phyloP scores from a whole-genome alignment of 371 early-diverging fungal genomes.

The Thermomucor indicae-seudaticae region DNA sequence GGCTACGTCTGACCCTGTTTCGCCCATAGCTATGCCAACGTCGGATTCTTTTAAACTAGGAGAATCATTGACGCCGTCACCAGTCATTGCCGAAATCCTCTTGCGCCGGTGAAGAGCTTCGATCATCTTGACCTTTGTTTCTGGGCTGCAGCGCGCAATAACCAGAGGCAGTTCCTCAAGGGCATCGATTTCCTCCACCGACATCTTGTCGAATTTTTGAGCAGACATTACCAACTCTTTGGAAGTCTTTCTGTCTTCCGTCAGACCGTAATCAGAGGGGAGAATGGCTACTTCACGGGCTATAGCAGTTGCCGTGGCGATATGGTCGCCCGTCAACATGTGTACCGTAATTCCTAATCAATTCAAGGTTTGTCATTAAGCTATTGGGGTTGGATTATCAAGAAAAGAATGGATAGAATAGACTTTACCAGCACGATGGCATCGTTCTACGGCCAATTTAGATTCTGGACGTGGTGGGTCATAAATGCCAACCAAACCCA shows the following conservation, averaged over 20 bases:
- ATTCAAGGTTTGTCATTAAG: not conserved
- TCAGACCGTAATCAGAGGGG: slow-evolving; percentile 38
- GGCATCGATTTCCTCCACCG: slow-evolving; percentile 78
- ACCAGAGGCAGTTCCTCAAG: slow-evolving; percentile 82
- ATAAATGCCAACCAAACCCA: slow-evolving; percentile 91
- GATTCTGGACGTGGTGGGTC: slow-evolving; percentile 89
- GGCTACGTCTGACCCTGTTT: slow-evolving; percentile 87
- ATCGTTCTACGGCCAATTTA: slow-evolving; percentile 74
- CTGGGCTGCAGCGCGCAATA: slow-evolving; percentile 93
- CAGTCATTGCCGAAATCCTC: slow-evolving; percentile 75
- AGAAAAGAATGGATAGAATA: too few relatives aligned
- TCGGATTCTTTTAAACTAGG: slow-evolving; percentile 89
- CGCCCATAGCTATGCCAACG: slow-evolving; percentile 93
- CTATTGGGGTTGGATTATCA: too few relatives aligned
- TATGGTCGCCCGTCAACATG: slow-evolving; percentile 92
- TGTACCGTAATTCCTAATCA: slow-evolving; percentile 72
- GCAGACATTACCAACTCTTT: slow-evolving; percentile 76
- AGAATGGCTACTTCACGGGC: slow-evolving; percentile 88
- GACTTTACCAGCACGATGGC: slow-evolving; percentile 83
- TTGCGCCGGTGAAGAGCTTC: slow-evolving; percentile 85
- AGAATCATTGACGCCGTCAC: slow-evolving; percentile 93
- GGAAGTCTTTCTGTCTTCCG: slow-evolving; percentile 10
- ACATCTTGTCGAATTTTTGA: slow-evolving; percentile 74
- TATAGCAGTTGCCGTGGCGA: slow-evolving; percentile 88
- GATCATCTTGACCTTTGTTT: slow-evolving; percentile 97